Evolutionary conservation across 345 rosid genomes (phyloP).

Genomic region (Rhodamnia rubescens): DNA sequence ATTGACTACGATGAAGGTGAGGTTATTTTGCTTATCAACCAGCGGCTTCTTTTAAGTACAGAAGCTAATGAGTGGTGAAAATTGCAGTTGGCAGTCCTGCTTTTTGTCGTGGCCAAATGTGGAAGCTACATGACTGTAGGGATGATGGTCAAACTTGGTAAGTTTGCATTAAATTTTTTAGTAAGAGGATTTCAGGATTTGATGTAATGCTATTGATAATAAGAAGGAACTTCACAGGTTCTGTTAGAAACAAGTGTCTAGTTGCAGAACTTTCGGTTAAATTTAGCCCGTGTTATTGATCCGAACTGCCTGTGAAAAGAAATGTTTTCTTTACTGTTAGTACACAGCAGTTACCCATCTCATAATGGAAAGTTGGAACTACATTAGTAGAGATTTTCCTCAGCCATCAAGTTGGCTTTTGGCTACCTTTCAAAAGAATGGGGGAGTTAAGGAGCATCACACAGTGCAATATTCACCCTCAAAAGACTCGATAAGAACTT

Average conservation of each 20-base stretch:
- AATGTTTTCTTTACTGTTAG: neutral
- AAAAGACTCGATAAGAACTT: neutral
- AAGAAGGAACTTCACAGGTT: neutral
- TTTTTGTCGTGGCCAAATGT: slow-evolving; percentile 70
- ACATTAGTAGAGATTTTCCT: neutral
- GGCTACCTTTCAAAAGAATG: neutral
- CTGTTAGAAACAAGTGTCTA: neutral
- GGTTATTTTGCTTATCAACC: neutral
- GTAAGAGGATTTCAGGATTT: neutral
- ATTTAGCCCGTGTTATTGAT: neutral
- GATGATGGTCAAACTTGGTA: slow-evolving; percentile 86
- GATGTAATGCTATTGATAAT: neutral
- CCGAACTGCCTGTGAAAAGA: neutral
- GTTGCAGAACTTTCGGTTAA: neutral
- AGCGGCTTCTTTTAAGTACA: neutral
- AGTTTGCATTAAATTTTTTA: neutral
- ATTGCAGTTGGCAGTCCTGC: slow-evolving; percentile 80
- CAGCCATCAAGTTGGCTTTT: neutral
- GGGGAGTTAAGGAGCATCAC: neutral
- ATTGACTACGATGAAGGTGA: slow-evolving; percentile 82
- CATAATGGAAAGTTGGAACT: neutral
- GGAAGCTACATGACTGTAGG: slow-evolving; percentile 84
- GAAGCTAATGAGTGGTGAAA: neutral
- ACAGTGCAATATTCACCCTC: neutral
- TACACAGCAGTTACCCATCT: neutral